phyloP scores from a whole-genome alignment of 2,329 filamentous ascomycete genomes.

The Sporothrix brasiliensis region DNA sequence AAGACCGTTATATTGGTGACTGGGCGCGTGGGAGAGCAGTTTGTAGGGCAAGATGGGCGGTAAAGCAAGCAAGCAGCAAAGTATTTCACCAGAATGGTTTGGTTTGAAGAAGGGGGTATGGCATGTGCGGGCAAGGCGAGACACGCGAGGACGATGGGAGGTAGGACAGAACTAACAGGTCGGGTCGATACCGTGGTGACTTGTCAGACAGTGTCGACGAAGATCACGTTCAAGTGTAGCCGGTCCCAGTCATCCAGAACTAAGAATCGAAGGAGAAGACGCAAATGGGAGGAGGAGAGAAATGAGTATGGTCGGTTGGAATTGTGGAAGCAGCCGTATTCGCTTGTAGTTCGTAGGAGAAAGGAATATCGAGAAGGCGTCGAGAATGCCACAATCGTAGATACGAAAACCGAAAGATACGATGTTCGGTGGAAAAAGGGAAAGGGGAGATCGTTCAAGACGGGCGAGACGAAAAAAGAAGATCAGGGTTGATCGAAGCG shows the following conservation, averaged over 20 bases:
- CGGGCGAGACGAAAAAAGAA: background rate
- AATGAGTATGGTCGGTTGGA: background rate
- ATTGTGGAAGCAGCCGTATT: background rate
- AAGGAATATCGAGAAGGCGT: too few species aligned
- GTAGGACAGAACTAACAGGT: slow-evolving; percentile 30
- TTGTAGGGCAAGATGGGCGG: slow-evolving; percentile 13
- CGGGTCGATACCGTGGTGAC: slow-evolving; percentile 15
- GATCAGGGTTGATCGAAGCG: background rate
- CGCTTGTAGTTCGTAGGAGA: too few species aligned
- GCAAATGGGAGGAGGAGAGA: background rate
- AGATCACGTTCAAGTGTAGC: slow-evolving; percentile 30
- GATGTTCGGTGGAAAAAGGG: background rate
- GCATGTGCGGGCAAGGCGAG: slow-evolving; percentile 4
- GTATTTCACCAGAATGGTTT: background rate
- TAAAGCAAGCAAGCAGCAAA: background rate
- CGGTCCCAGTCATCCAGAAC: slow-evolving; percentile 27
- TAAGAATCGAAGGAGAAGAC: background rate
- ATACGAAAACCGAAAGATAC: background rate
- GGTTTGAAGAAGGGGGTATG: background rate
- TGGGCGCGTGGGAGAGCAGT: slow-evolving; percentile 9
- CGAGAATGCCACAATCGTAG: background rate
- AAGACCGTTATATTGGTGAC: slow-evolving; percentile 17
- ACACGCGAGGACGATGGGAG: background rate
- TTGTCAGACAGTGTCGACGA: slow-evolving; percentile 32
- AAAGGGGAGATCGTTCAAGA: background rate